Base-by-base conservation (phyloP, 345 rosid genomes). In the Rhodomyrtus tomentosa region DNA sequence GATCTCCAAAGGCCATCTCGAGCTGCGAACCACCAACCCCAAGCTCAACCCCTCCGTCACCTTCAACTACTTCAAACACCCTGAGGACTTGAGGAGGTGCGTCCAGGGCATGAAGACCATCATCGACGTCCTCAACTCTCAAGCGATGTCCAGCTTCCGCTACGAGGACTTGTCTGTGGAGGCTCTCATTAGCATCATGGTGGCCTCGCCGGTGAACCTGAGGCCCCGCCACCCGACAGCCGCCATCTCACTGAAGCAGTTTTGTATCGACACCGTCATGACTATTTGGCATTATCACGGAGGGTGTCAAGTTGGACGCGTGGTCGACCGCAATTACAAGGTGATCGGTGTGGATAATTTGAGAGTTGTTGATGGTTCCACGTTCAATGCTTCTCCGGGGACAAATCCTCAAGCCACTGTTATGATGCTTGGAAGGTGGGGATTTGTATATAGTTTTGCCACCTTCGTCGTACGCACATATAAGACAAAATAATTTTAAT, bases 41-140 rank as follows among this genome's bases (percentile, higher is more conserved):
- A 36, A 89, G 25, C 95, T 94, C 40, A 95, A 90, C 55, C 98
- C 98, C 2, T 90, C 87, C 3, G 95, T 96, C 29, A 93, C 81
- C 51, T 96, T 95, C 83, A 93, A 95, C 90, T 96, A 95, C 87
- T 95, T 93, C 88, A 89, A 89, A 82, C 93, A 94, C 13, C 93
- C 93, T 45, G 92, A 96, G 85, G 98, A 96, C 82, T 82, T 93
- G 50, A 45, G 82, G 62, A 83, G 85, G 32, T 95, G 96, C 84
- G 95, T 92, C 76, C 80, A 87, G 29, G 98, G 98, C 49, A 87
- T 95, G 86, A 82, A 49, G 25, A 92, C 92, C 2, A 84, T 92
- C 29, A 90, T 90, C 4, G 84, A 88, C 50, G 91, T 96, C 53
- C 82, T 96, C 13, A 89, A 92, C 50, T 92, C 95, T 0, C 84